Base-by-base conservation (phyloP, 352 stramenopile genomes). In the Phytopythium oedochilum region DNA sequence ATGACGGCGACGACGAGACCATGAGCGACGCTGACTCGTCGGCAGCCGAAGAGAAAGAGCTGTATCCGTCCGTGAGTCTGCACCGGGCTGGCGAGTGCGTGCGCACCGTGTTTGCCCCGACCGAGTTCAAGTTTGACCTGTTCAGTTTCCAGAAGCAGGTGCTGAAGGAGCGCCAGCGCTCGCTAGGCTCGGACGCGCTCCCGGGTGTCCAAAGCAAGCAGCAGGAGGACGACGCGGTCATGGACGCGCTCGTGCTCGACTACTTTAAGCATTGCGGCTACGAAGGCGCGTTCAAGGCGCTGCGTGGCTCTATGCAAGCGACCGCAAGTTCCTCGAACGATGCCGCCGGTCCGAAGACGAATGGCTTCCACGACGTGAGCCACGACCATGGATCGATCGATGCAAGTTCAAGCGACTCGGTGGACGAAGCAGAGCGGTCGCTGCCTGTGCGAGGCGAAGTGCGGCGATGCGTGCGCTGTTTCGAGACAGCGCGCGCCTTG, bases 41-140 rank as follows among this genome's bases (percentile, higher is more conserved):
- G 32, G 7, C 5, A 4, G 34, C 12, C 12, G 47, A 53, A 20
- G 34, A 40, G 15, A 7, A 53, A 15, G 60, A 70, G n/a, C 26
- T 88, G 40, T 80, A 69, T 34, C 65, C 73, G 12, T 58, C 73
- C 1, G 57, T 88, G 17, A 80, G 73, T 57, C 57, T 88, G 7
- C 75, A 86, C 36, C 62, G 66, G 0, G 25, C 54, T 34, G 78
- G 75, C 1, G 71, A 85, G 53, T 81, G 67, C 32, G 71, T 77
- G 3, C 73, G 68, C 10, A 60, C 55, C 20, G 46, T 61, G 5
- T 71, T 68, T 38, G 42, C 60, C 7, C 5, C 47, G 10, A 46
- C 63, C 1, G 60, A 60, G 25, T 85, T 83, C 43, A 57, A 63
- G 34, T 88, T 88, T 32, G 69, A 86, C 57, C 29, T 88, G 18